Conservation (phyloP, 2,329 filamentous ascomycete genomes). For the Xenosphaeropsis pyriputrescens region DNA sequence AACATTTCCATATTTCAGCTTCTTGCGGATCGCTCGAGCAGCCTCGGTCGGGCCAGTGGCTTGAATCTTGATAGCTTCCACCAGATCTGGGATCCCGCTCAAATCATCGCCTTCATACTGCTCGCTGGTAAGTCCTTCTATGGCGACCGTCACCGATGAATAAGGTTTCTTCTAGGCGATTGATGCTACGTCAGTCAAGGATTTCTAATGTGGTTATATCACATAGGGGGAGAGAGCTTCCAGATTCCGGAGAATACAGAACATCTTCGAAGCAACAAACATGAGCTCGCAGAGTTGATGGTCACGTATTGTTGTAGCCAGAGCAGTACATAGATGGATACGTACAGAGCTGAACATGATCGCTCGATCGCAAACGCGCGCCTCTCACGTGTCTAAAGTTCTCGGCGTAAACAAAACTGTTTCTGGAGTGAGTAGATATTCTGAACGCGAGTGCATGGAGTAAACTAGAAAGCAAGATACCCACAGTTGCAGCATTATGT, state of each 20-base stretch:
- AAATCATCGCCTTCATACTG: constrained; percentile 83
- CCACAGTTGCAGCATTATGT: too few species aligned
- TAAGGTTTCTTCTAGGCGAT: constrained; percentile 62
- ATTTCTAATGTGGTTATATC: background rate
- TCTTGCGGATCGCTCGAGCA: constrained; percentile 85
- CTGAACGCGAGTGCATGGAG: too few species aligned
- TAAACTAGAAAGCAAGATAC: too few species aligned
- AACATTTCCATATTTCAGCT: constrained; percentile 94
- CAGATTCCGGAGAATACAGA: background rate
- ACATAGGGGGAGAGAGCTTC: background rate
- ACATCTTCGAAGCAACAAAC: background rate
- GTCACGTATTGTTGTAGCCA: too few species aligned
- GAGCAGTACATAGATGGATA: too few species aligned
- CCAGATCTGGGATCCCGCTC: constrained; percentile 81
- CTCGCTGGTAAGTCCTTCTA: constrained; percentile 84
- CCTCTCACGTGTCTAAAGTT: too few species aligned
- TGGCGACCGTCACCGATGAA: constrained; percentile 81
- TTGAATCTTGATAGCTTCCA: constrained; percentile 88
- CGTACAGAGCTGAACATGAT: background rate
- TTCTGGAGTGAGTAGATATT: too few species aligned
- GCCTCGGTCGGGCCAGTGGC: constrained; percentile 76
- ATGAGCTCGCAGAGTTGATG: too few species aligned
- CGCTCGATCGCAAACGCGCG: too few species aligned
- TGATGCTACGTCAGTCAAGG: background rate
- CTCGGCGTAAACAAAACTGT: too few species aligned